Evolutionary conservation across 208 protist genomes (phyloP), one percentile per base, ranked within the genome.

Genomic region (Crithidia mellificae): DNA sequence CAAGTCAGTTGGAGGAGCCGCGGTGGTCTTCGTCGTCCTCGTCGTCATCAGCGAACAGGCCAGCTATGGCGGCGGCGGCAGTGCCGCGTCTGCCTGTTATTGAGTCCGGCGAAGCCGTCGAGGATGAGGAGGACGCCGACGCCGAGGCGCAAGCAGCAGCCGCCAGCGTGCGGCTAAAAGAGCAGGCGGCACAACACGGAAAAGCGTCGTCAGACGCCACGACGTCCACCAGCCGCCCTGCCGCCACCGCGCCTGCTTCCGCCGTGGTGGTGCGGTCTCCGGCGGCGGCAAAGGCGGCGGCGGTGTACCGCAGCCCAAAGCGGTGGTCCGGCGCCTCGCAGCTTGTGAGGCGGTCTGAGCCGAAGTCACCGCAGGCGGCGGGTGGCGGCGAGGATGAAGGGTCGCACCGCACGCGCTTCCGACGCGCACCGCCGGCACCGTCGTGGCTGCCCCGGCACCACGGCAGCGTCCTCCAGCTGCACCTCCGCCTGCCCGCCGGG

Each of bases 381-480:
- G 24, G 41, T 27, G 46, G 30, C 5, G 47, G 29, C n/a, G 32
- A 6, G 6, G 29, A 34, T 6, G 22, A 11, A 0, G 29, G 7
- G 32, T 30, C 46, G 32, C 34, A 34, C 36, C 57, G 63, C 30
- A 46, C 38, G 20, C 66, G 50, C 30, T 63, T 41, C 43, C 30
- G 57, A 19, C 75, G 73, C 34, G 56, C 77, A 2, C 64, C 76
- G 49, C 80, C 87, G 11, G 75, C 55, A n/a, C 90, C 90, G 41
- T 95, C 91, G 52, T 95, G 90, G 87, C 57, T 92, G 27, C 75
- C 83, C 15, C 69, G 78, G 47, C 77, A 88, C 54, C 80, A 81
- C 49, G 77, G 90, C 38, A 84, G 72, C 22, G 74, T 59, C 49
- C 72, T 96, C 24, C 74, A 89, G 34, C 71, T 96, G 46, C 72